Percentiles rank a stretch among this genome's conserved stretches.
Conservation (phyloP, 139 green algal genomes). For the Haematococcus sp. region DNA sequence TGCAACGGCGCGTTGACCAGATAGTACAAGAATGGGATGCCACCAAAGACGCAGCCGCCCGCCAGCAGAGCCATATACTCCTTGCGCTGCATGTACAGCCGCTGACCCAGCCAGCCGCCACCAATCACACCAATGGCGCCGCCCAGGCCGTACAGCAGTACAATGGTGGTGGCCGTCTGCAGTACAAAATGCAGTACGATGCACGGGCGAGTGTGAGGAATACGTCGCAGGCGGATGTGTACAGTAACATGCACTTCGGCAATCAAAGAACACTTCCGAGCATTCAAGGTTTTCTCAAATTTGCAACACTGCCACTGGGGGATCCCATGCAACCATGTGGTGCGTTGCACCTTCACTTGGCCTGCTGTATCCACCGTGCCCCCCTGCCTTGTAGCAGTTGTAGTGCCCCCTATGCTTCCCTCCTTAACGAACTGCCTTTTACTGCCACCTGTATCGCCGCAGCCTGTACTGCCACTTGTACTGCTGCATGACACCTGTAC, state of each 20-base stretch:
- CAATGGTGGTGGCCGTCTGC: conserved; percentile 46
- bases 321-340: too few species aligned
- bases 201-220: neutral
- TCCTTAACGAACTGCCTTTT: too few species aligned
- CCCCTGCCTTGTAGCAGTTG: too few species aligned
- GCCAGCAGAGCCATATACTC: conserved; percentile 42
- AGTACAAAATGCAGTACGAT: neutral
- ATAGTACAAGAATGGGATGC: conserved; percentile 54
- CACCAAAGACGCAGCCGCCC: conserved; percentile 45
- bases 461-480: too few species aligned
- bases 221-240: neutral
- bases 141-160: conserved; percentile 75
- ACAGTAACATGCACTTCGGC: neutral
- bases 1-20: conserved; percentile 60
- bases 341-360: neutral
- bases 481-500: too few species aligned
- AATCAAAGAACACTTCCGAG: too few species aligned
- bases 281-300: too few species aligned
- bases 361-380: too few species aligned
- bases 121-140: conserved; percentile 63
- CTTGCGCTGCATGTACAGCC: conserved; percentile 71
- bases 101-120: conserved; percentile 68
- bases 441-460: too few species aligned
- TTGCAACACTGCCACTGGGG: too few species aligned
- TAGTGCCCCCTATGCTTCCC: too few species aligned